A percentile compares a stretch with the other conserved stretches of the same genome.
These are phyloP conservation scores for Phlebopus sp. DNA, from an alignment of 1,284 basidiomycete species.

Conservation along the genomic window DNA sequence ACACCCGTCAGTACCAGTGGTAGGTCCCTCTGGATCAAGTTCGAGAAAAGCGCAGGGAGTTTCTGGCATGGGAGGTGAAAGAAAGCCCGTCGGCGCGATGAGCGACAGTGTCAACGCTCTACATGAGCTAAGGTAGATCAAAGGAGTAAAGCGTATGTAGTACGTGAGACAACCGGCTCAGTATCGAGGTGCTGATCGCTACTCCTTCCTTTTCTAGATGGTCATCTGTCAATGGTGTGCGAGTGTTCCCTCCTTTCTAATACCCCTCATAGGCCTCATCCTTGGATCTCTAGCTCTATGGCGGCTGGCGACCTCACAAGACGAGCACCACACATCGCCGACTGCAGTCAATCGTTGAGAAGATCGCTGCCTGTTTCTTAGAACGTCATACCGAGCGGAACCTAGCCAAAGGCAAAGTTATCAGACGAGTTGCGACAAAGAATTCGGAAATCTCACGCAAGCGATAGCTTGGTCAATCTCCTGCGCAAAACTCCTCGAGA, in stretches of 20 bases:
- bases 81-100: too few species aligned
- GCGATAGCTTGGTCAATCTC: conserved; percentile 21
- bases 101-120: not conserved
- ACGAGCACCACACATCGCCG: not conserved
- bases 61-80: conserved; percentile 17
- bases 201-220: conserved; percentile 2
- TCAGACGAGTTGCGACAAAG: not conserved
- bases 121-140: conserved; percentile 17
- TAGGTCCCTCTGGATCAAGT: conserved; percentile 2
- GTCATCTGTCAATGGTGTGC: not conserved
- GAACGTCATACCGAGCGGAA: conserved; percentile 21
- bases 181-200: not conserved
- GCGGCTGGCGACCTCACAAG: not conserved
- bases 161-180: conserved; percentile 8
- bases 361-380: not conserved
- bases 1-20: not conserved
- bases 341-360: not conserved
- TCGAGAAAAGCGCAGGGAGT: conserved; percentile 4
- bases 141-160: conserved; percentile 7
- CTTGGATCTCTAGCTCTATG: not conserved
- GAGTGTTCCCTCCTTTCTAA: too few species aligned
- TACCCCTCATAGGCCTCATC: not conserved
- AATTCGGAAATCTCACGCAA: conserved; percentile 14
- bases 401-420: conserved; percentile 8
- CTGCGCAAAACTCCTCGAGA: conserved; percentile 21